Evolutionary conservation across 2,329 filamentous ascomycete species (phyloP), one percentile per base, ranked within the genome.

Genomic region (Alternaria triticina): DNA sequence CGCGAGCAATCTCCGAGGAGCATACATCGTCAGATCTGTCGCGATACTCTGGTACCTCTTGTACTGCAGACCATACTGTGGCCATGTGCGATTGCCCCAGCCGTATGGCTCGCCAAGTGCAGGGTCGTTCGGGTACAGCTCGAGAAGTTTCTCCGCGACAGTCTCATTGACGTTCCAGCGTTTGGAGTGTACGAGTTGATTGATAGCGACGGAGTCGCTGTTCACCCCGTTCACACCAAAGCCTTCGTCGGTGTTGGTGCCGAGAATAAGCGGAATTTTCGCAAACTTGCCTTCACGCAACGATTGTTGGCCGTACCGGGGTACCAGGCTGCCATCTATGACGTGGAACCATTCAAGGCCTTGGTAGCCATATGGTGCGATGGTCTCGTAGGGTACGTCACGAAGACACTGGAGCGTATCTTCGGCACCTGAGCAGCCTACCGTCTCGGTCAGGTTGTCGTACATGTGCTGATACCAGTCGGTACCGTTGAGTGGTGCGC

Each of bases 201-300:
- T 64, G 9, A 74, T 57, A 10, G 75, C 75, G 54, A 74, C 67
- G 45, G 74, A 82, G 20, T 81, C 83, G 4, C 82, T 86, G 12
- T 73, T 78, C 2, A 84, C 83, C 1, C 82, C 81, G 15, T 62
- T 84, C 62, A 89, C 89, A 2, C 82, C 80, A 2, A 86, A 86
- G 0, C 88, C 90, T 73, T 92, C 90, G 67, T 91, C 89, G 1
- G 85, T 86, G 72, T 90, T 91, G 17, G 84, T 85, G 2, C 90
- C 89, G 23, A 86, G 79, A 2, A 92, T 81, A 28, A 91, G 83
- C 0, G 89, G 88, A 0, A 91, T 86, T 50, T 87, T 84, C 57
- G 89, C 85, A 66, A 91, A 90, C 9, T 83, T 83, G 54, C 88
- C 88, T 4, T 82, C 27, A 0, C 22, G 49, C 15, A 75, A 60